A percentile compares a stretch with the other conserved stretches of the same genome.
phyloP scores from a whole-genome alignment of 192 early-diverging fungal genomes.

The Umbelopsis sp. region DNA sequence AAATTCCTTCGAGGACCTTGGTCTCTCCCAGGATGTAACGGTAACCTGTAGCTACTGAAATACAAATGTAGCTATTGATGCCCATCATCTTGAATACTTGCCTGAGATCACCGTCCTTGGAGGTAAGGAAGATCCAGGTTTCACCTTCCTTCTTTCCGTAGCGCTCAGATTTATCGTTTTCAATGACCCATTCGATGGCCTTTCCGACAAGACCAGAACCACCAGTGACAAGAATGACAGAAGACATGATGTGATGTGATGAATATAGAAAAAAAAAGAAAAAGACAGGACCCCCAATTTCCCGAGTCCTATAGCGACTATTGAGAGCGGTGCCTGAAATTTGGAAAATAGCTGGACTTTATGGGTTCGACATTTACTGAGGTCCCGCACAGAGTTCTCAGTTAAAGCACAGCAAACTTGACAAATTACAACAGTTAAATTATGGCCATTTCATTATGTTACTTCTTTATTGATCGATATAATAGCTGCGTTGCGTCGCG shows the following conservation, averaged over 20 bases:
- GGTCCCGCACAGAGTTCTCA: too few relatives aligned
- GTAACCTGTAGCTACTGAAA: neutral
- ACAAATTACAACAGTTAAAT: too few relatives aligned
- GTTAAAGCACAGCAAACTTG: too few relatives aligned
- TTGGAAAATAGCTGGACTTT: neutral
- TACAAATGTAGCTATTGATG: neutral
- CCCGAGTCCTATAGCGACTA: neutral
- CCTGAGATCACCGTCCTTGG: slow-evolving; percentile 81
- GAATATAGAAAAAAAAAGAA: slow-evolving; percentile 14
- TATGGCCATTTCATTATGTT: too few relatives aligned
- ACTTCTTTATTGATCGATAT: too few relatives aligned
- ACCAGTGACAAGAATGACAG: slow-evolving; percentile 76
- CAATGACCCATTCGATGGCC: slow-evolving; percentile 68
- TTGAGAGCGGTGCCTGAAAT: slow-evolving; percentile 13
- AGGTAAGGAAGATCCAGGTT: slow-evolving; percentile 72
- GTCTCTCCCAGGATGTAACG: neutral
- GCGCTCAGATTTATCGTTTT: slow-evolving; percentile 52
- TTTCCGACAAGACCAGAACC: slow-evolving; percentile 78
- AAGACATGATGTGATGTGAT: slow-evolving; percentile 14
- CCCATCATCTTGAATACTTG: slow-evolving; percentile 30
- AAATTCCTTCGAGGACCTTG: neutral
- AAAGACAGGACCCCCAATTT: slow-evolving; percentile 17
- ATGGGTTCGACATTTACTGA: too few relatives aligned
- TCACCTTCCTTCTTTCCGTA: slow-evolving; percentile 64
- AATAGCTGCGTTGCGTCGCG: too few relatives aligned